These are phyloP conservation scores for Sordariomycetes sp. DNA, from an alignment of 2,329 filamentous ascomycete genomes.

Conservation along the genomic window DNA sequence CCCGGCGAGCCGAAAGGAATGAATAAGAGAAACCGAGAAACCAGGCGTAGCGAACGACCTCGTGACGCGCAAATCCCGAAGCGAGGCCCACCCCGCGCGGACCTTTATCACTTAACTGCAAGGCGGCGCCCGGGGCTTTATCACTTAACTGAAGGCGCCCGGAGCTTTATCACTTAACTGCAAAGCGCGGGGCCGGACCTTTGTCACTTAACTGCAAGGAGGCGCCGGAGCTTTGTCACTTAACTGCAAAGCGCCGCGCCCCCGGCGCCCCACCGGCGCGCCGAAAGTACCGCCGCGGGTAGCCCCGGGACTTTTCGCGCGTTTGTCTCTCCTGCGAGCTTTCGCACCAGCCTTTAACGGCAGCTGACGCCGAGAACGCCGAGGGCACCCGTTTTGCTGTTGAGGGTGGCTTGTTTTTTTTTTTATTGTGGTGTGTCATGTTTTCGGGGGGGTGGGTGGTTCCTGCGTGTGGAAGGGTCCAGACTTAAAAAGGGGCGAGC, in stretches of 20 bases:
- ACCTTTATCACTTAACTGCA: background rate
- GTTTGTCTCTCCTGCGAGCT: background rate
- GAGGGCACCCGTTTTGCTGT: background rate
- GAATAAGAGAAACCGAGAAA: no score
- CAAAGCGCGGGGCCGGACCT: background rate
- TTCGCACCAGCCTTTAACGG: background rate
- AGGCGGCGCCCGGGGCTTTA: background rate
- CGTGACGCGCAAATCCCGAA: background rate
- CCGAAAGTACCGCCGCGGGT: background rate
- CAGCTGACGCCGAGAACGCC: background rate
- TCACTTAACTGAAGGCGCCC: background rate
- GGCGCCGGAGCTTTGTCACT: no score
- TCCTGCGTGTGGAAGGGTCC: no score
- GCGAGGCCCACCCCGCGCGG: background rate
- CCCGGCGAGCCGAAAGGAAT: no score
- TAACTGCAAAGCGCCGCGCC: no score
- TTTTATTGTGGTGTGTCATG: no score
- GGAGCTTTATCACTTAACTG: background rate
- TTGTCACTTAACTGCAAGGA: no score
- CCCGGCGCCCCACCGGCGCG: background rate
- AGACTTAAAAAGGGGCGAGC: no score
- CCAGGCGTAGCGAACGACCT: no score
- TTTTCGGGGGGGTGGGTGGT: no score
- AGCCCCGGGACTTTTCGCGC: background rate
- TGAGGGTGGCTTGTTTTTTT: no score